These are phyloP conservation scores for Clausena lansium DNA, from an alignment of 345 rosid species.

Conservation along the genomic window DNA sequence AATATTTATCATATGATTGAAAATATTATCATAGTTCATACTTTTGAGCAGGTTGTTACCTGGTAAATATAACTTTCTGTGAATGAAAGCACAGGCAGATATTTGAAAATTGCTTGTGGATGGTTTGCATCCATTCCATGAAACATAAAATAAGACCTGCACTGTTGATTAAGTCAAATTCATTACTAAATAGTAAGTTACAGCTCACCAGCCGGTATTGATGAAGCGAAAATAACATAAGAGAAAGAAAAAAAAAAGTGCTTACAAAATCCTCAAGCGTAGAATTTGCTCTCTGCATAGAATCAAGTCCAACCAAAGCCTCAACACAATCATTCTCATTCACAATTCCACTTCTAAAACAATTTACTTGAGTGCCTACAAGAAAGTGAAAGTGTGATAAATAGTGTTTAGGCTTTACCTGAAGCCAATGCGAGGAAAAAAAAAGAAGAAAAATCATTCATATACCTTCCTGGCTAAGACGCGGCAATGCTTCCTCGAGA, in stretches of 20 bases:
- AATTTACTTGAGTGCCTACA: conserved; percentile 21
- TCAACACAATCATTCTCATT: conserved; percentile 14
- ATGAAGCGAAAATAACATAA: neutral
- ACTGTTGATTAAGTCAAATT: conserved; percentile 41
- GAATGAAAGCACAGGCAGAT: conserved; percentile 73
- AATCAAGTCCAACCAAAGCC: conserved; percentile 65
- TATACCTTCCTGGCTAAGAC: conserved; percentile 21
- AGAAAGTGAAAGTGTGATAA: neutral
- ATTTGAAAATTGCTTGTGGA: conserved; percentile 57
- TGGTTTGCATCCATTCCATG: conserved; percentile 60
- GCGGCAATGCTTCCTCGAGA: conserved; percentile 48
- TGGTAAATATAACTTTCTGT: conserved; percentile 83
- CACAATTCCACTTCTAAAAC: conserved; percentile 16
- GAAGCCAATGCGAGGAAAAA: neutral
- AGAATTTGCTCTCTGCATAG: conserved; percentile 90
- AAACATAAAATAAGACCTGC: conserved; percentile 96
- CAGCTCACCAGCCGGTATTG: neutral
- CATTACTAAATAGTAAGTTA: neutral
- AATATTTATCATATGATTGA: neutral
- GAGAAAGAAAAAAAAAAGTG: neutral
- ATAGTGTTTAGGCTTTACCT: neutral
- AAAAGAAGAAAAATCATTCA: neutral
- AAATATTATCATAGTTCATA: neutral
- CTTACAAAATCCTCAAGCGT: conserved; percentile 92
- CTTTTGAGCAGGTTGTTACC: conserved; percentile 40